A percentile compares a stretch with the other conserved stretches of the same genome.
phyloP scores from a whole-genome alignment of 441 rosid genomes.

The Syzygium syzygioides region DNA sequence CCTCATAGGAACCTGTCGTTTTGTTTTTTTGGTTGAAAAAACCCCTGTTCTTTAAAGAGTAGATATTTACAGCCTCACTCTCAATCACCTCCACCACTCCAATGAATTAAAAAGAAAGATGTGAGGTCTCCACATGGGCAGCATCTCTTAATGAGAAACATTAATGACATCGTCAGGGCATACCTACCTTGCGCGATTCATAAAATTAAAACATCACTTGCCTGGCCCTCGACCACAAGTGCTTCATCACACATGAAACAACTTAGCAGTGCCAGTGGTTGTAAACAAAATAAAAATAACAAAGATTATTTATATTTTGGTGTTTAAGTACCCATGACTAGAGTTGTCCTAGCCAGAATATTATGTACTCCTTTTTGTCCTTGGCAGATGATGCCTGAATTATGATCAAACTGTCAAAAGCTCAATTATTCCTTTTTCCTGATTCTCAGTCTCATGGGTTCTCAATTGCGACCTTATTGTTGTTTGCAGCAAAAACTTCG shows the following conservation, averaged over 20 bases:
- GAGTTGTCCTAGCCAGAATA: not conserved
- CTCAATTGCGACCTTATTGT: conserved; percentile 2
- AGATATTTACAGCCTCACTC: not conserved
- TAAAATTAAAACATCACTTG: not conserved
- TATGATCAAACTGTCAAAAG: not conserved
- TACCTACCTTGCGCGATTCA: not conserved
- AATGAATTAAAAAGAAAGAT: not conserved
- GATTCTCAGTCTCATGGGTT: not conserved
- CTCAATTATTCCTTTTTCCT: not conserved
- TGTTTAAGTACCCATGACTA: not conserved
- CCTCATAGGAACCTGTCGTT: not conserved
- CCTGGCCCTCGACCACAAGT: not conserved
- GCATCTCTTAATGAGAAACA: not conserved
- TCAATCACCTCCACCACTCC: not conserved
- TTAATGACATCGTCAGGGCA: not conserved
- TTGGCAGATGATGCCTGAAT: not conserved
- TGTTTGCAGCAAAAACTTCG: conserved; percentile 41
- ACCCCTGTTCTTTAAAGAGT: not conserved
- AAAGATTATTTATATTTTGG: not conserved
- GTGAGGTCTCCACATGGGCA: not conserved
- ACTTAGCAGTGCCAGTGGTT: not conserved
- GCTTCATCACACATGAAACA: not conserved
- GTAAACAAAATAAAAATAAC: not conserved
- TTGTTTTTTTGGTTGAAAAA: too few relatives aligned
- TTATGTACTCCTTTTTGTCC: not conserved